These are phyloP conservation scores for Fusarium zealandicum DNA, from an alignment of 2,329 filamentous ascomycete species.

Conservation along the genomic window DNA sequence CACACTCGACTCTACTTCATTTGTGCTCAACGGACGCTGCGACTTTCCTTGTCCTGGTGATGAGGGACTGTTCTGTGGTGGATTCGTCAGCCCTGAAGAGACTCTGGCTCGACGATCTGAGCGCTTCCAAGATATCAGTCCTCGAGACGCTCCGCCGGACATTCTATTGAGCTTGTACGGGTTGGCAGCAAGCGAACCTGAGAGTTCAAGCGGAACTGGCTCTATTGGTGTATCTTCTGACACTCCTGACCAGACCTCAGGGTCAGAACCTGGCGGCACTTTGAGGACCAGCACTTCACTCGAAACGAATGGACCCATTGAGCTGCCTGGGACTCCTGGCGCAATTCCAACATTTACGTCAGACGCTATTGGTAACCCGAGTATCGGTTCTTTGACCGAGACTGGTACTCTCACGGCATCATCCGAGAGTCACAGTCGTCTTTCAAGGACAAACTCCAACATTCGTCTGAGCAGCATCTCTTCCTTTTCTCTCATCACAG, in stretches of 20 bases:
- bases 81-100: background rate
- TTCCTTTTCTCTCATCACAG: background rate
- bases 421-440: too few species aligned
- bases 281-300: background rate
- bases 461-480: too few species aligned
- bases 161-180: slow-evolving; percentile 26
- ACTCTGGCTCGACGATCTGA: background rate
- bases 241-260: background rate
- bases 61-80: slow-evolving; percentile 22
- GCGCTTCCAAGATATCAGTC: background rate
- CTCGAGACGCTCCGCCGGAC: slow-evolving; percentile 11
- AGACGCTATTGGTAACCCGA: background rate
- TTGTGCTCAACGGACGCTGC: slow-evolving; percentile 5
- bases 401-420: too few species aligned
- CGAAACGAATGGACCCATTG: background rate
- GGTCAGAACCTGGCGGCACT: background rate
- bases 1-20: background rate
- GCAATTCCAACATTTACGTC: background rate
- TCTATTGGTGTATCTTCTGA: background rate
- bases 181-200: background rate
- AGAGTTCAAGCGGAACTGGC: background rate
- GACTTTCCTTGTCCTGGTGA: slow-evolving; percentile 27
- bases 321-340: background rate
- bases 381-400: too few species aligned
- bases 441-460: too few species aligned